These are phyloP conservation scores for Mesotaenium endlicherianum DNA, from an alignment of 139 green algal species.

Conservation along the genomic window DNA sequence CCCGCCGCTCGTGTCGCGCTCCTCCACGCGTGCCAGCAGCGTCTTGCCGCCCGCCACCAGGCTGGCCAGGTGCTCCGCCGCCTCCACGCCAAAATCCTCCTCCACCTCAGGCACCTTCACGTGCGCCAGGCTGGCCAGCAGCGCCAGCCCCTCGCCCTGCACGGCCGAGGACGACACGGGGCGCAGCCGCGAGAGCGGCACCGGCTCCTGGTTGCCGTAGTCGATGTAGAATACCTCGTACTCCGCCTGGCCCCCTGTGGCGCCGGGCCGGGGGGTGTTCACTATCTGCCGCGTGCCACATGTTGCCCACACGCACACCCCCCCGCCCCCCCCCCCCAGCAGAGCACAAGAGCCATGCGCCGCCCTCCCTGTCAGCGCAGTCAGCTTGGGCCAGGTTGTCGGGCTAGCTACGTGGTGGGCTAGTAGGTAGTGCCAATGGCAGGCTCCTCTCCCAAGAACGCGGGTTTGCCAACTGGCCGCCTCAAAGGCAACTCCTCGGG, in stretches of 20 bases:
- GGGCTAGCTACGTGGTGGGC: no score
- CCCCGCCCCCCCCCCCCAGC: no score
- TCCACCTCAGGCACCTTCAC: slow-evolving; percentile 62
- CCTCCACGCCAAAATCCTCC: slow-evolving; percentile 66
- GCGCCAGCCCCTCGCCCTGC: not conserved
- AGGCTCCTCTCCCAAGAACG: no score
- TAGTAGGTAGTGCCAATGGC: no score
- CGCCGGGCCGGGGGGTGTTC: not conserved
- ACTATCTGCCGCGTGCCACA: not conserved
- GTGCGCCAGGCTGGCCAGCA: slow-evolving; percentile 60
- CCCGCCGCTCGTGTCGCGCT: slow-evolving; percentile 31
- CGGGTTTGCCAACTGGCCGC: no score
- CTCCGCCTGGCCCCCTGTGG: not conserved
- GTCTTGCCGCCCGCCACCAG: slow-evolving; percentile 9
- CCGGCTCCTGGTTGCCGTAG: slow-evolving; percentile 84
- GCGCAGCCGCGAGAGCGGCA: slow-evolving; percentile 35
- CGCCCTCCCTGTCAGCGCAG: no score
- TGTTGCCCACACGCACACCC: no score
- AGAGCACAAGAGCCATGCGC: no score
- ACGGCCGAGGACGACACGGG: slow-evolving; percentile 8
- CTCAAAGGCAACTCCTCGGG: no score
- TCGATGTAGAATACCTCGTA: slow-evolving; percentile 80
- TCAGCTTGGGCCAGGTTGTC: no score
- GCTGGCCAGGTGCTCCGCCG: slow-evolving; percentile 45
- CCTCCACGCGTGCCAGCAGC: slow-evolving; percentile 32